Base-by-base conservation (phyloP, 1,284 basidiomycete species). In the Pseudozyma flocculosa region DNA sequence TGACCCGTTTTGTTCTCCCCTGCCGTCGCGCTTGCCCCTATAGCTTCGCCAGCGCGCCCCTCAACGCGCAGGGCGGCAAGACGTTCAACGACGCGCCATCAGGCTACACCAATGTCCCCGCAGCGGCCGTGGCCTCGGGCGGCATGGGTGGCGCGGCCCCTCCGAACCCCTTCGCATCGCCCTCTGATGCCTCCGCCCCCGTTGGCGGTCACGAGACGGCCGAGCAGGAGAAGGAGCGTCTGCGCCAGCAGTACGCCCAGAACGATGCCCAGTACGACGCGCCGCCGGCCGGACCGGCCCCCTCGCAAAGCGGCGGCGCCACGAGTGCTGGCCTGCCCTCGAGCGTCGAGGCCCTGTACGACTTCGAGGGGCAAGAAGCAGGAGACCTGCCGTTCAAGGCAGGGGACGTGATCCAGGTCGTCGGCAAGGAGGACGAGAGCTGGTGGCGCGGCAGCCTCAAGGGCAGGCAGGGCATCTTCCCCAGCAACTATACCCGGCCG, bases 201-300 rank as follows among this genome's bases (percentile, higher is more conserved):
- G 13, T 39, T 10, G 17, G 43, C 2, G 48, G 41, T 34, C 52
- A 47, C 38, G 56, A 55, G 42, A 46, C 36, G 7, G 62, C 62
- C n/a, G 54, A 60, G 48, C 48, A 57, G 32, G 62, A 65, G 29
- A 65, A 61, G 40, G 57, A 50, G n/a, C 44, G 62, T 26, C 36
- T 65, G 40, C 50, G 54, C 37, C 56, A 54, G 24, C 54, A 61
- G 40, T 61, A 65, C 36, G 46, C 32, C 14, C 22, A 17, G 26
- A 29, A 18, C 15, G 23, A 43, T 29, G 22, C 23, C n/a, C 7
- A 19, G 22, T 23, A 13, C 52, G 5, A 29, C 21, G 14, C 2
- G 15, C 22, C 26, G 41, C 14, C 17, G 36, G 1, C 42, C 13
- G 13, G 21, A 22, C n/a, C 41, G 5, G 11, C 41, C 23, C 21